These are phyloP conservation scores for Fomitopsis pinicola DNA, from an alignment of 1,284 basidiomycete genomes.

Conservation along the genomic window DNA sequence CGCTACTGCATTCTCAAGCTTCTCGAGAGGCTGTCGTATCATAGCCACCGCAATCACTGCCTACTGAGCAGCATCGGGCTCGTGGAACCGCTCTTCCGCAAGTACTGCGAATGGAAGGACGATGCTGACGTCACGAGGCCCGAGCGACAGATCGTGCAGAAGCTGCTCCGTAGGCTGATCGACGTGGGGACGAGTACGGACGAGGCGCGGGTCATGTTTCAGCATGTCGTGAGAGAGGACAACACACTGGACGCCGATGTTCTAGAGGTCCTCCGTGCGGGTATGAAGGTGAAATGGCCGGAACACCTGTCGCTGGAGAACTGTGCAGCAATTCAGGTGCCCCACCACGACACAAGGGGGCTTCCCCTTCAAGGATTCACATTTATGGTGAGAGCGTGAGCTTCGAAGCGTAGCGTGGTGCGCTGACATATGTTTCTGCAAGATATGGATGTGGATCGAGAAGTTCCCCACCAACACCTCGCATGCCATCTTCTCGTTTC, in stretches of 20 bases:
- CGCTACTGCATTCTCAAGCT: slow-evolving; percentile 55
- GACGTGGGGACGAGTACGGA: slow-evolving; percentile 66
- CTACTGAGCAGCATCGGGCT: slow-evolving; percentile 56
- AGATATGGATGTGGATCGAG: slow-evolving; percentile 72
- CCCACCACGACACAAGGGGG: slow-evolving; percentile 39
- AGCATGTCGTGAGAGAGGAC: slow-evolving; percentile 41
- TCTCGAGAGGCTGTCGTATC: slow-evolving; percentile 54
- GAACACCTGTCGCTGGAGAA: slow-evolving; percentile 68
- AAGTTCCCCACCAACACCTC: slow-evolving; percentile 39
- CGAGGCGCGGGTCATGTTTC: slow-evolving; percentile 58
- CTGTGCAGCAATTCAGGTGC: slow-evolving; percentile 42
- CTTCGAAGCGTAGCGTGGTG: not conserved
- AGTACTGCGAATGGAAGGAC: slow-evolving; percentile 20
- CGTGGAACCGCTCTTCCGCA: slow-evolving; percentile 47
- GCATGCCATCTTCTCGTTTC: slow-evolving; percentile 44
- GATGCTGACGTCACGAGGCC: slow-evolving; percentile 30
- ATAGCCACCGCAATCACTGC: slow-evolving; percentile 64
- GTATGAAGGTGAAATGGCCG: slow-evolving; percentile 69
- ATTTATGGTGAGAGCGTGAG: slow-evolving; percentile 48
- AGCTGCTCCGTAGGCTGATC: slow-evolving; percentile 56
- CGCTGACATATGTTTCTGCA: not conserved
- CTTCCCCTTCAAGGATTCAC: slow-evolving; percentile 61
- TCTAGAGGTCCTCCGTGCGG: slow-evolving; percentile 61
- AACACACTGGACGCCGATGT: slow-evolving; percentile 52
- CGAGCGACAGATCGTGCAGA: slow-evolving; percentile 54